These are phyloP conservation scores for Triadica sebifera DNA, from an alignment of 345 rosid species.

Conservation along the genomic window DNA sequence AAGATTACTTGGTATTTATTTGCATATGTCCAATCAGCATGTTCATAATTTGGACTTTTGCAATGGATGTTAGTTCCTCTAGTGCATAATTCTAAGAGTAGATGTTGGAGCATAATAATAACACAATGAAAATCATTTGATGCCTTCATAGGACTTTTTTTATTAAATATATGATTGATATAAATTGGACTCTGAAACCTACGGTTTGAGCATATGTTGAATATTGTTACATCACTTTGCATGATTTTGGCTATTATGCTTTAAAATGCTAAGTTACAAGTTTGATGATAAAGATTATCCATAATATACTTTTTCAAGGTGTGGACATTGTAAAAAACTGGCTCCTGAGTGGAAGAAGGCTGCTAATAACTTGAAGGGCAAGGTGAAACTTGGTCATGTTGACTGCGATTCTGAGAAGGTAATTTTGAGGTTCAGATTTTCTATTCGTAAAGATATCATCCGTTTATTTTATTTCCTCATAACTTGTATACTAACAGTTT, in stretches of 20 bases:
- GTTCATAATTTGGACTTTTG: background rate
- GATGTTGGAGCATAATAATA: background rate
- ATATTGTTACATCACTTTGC: background rate
- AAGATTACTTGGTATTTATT: background rate
- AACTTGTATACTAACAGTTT: background rate
- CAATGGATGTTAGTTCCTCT: background rate
- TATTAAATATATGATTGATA: background rate
- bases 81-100: background rate
- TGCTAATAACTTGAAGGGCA: constrained; percentile 80
- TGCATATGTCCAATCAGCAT: background rate
- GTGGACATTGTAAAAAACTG: constrained; percentile 93
- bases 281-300: constrained; percentile 1
- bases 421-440: constrained; percentile 13
- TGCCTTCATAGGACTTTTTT: background rate
- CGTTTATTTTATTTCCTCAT: constrained; percentile 1
- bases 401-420: constrained; percentile 92
- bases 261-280: background rate
- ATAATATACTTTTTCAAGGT: constrained; percentile 45
- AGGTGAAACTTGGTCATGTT: constrained; percentile 92
- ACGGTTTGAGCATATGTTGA: background rate
- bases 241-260: background rate
- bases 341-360: constrained; percentile 99
- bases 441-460: background rate
- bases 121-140: background rate
- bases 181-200: background rate